Evolutionary conservation across 1,284 basidiomycete genomes (phyloP), one percentile per base, ranked within the genome.

Genomic region (Cutaneotrichosporon sp.): DNA sequence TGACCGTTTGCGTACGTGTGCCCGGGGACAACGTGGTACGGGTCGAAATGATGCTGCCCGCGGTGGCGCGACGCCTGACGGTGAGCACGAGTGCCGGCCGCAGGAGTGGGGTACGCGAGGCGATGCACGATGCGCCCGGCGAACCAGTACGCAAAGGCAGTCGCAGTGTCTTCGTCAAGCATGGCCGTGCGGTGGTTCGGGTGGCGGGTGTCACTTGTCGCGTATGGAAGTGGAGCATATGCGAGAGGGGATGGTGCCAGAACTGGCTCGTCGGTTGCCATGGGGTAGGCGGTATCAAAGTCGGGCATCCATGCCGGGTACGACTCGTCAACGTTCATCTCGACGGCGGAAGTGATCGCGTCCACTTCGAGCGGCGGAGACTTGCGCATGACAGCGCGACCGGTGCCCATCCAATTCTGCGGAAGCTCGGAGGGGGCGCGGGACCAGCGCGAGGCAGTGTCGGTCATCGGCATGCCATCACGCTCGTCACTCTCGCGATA

Each of bases 21-120:
- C 10, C 40, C 30, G 9, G 39, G 10, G 22, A 55, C 36, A 17
- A 59, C 48, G 8, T 44, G 20, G 51, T 47, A 59, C 0, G 57
- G 57, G 45, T 59, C 57, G 17, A 49, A 17, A 15, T 46, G 49
- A 14, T 20, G 33, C 9, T 18, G 20, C 26, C 30, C 8, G 33
- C 18, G 22, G 14, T 15, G 22, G 15, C 37, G 36, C 17, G 23
- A n/a, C n/a, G 18, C 9, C 45, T 51, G 22, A 42, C n/a, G 18
- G 15, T 26, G 42, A 14, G 38, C 15, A 5, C 22, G 33, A 8
- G 34, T 33, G 26, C 10, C 9, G n/a, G 21, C 22, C 8, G 34
- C 35, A 15, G 21, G 21, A n/a, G 15, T 38, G 18, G 45, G 20
- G 45, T 45, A 45, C 17, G 33, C 43, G 2, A 45, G 43, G 17